Base-by-base conservation (phyloP, 2,329 filamentous ascomycete genomes). In the Uncinocarpus reesii region DNA sequence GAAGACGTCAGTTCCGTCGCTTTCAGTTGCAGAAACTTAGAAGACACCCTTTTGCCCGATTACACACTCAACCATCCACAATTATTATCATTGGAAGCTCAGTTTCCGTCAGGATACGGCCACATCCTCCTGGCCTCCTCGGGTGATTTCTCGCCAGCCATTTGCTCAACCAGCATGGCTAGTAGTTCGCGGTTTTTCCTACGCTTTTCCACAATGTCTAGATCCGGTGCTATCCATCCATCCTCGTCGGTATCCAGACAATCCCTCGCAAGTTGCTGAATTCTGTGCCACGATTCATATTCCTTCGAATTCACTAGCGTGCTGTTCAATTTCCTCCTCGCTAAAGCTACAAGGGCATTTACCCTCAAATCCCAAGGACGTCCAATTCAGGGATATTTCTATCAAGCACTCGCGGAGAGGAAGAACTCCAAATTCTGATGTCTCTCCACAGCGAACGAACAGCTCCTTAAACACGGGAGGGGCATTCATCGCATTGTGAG, bases 181-280 rank as follows among this genome's bases (percentile, higher is more conserved):
- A 24, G 35, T 7, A 42, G 29, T 21, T 48, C 7, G 13, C 28
- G 10, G 11, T 48, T 36, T 42, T 48, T 21, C 15, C 1, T 4
- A 4, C 13, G 7, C 46, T 32, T 49, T 44, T 44, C 41, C 11
- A 13, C 20, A 7, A 42, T 28, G 53, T 67, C 61, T 29, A 63
- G 6, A 24, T 58, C 50, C 11, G 62, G 65, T 5, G 58, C 36
- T 13, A 66, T 55, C 62, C 63, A 69, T 8, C 63, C 63, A 40
- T 67, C 64, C 0, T 55, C 55, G 55, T 67, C 65, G 0, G 63
- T 63, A 44, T 53, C 52, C 2, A 68, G 54, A 41, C 52, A 53
- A 35, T 62, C 55, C 43, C 53, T 47, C 3, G 58, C 63, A 26
- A 47, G 34, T 3, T 47, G 49, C 2, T 47, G 45, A 6, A 37